Evolutionary conservation across 2,329 filamentous ascomycete species (phyloP).

Genomic region (Penicillium decumbens): DNA sequence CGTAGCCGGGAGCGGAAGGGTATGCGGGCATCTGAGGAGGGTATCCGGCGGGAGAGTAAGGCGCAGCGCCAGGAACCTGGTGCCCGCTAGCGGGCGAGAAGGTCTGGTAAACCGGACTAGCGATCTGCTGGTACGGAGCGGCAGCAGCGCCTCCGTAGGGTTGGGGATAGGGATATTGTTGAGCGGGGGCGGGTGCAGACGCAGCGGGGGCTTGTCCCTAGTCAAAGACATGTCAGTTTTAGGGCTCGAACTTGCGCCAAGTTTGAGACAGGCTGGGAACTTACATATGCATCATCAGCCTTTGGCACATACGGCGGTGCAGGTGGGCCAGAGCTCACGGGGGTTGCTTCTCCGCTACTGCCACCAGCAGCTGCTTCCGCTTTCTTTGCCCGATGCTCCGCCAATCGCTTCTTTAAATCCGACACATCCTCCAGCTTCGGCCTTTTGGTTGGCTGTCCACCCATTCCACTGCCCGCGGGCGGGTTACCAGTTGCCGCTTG

Average conservation of each 20-base stretch:
- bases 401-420: slow-evolving; percentile 74
- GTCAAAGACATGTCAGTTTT: slow-evolving; percentile 6
- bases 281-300: slow-evolving; percentile 54
- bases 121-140: slow-evolving; percentile 38
- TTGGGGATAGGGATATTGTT: slow-evolving; percentile 39
- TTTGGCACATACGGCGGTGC: slow-evolving; percentile 48
- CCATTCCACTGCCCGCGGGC: slow-evolving; percentile 55
- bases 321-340: slow-evolving; percentile 42
- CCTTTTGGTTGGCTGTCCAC: slow-evolving; percentile 53
- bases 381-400: slow-evolving; percentile 66
- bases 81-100: slow-evolving; percentile 37
- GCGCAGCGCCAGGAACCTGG: slow-evolving; percentile 30
- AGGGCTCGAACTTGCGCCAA: not conserved
- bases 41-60: slow-evolving; percentile 31
- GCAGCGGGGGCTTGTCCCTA: slow-evolving; percentile 31
- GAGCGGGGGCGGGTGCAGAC: slow-evolving; percentile 5
- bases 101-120: slow-evolving; percentile 35
- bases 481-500: slow-evolving; percentile 80
- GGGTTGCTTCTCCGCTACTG: slow-evolving; percentile 56
- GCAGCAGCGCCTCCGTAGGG: slow-evolving; percentile 38
- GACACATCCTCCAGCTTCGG: slow-evolving; percentile 68
- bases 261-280: slow-evolving; percentile 29
- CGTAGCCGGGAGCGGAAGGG: slow-evolving; percentile 34
- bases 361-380: slow-evolving; percentile 56
- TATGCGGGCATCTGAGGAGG: slow-evolving; percentile 29